Conservation (phyloP, 2,329 filamentous ascomycete genomes). For the Botryotinia convoluta region DNA sequence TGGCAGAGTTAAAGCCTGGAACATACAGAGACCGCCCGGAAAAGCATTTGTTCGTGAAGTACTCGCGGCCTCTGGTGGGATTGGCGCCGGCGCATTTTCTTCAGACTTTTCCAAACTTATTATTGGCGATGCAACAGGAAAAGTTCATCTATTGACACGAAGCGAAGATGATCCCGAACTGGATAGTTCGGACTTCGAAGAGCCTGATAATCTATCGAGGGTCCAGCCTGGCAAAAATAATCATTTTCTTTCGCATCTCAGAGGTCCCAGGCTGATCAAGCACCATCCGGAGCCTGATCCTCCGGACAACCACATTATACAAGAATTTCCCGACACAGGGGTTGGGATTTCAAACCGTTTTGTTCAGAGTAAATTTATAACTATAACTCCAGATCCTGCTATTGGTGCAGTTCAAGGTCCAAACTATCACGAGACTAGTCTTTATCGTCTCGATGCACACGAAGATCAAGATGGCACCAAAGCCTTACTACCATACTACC, state of each 20-base stretch:
- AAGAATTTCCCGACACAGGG: conserved; percentile 25
- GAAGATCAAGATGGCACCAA: conserved; percentile 42
- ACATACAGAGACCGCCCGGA: conserved; percentile 46
- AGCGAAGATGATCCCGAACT: conserved; percentile 42
- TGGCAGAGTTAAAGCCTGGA: conserved; percentile 62
- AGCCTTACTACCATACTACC: conserved; percentile 47
- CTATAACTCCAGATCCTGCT: conserved; percentile 45
- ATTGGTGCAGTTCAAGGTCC: conserved; percentile 58
- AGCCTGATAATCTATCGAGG: background rate
- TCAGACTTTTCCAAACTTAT: conserved; percentile 54
- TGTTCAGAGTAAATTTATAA: conserved; percentile 44
- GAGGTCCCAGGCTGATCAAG: conserved; percentile 47
- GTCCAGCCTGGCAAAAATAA: background rate
- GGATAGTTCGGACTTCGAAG: conserved; percentile 1
- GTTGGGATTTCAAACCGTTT: conserved; percentile 39
- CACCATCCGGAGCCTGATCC: conserved; percentile 50
- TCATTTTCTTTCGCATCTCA: background rate
- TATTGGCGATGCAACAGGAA: conserved; percentile 60
- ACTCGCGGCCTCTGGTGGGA: conserved; percentile 53
- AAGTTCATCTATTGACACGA: conserved; percentile 54
- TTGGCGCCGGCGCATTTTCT: conserved; percentile 58
- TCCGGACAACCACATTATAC: conserved; percentile 36
- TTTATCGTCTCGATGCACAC: conserved; percentile 52
- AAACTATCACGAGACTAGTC: conserved; percentile 45
- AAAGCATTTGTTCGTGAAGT: conserved; percentile 52